phyloP scores from a whole-genome alignment of 2,329 filamentous ascomycete genomes.

The Aspergillus novoparasiticus region DNA sequence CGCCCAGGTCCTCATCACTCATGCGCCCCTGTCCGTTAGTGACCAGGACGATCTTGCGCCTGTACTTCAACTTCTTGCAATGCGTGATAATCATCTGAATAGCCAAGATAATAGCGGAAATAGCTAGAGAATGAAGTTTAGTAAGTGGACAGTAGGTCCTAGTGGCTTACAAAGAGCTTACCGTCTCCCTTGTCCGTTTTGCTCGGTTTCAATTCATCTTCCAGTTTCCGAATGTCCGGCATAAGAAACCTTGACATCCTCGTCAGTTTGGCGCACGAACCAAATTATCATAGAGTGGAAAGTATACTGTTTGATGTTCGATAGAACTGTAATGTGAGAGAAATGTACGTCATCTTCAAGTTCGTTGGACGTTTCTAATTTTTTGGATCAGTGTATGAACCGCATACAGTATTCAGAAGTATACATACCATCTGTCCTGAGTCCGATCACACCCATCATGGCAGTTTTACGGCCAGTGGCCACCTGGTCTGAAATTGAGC shows the following conservation, averaged over 20 bases:
- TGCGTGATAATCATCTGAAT: slow-evolving; percentile 80
- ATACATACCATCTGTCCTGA: slow-evolving; percentile 69
- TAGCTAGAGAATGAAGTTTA: slow-evolving; percentile 43
- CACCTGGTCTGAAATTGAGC: slow-evolving; percentile 42
- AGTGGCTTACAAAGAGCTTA: slow-evolving; percentile 18
- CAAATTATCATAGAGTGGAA: slow-evolving; percentile 33
- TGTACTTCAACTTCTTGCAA: slow-evolving; percentile 81
- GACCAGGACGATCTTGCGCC: slow-evolving; percentile 77
- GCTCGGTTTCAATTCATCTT: slow-evolving; percentile 67
- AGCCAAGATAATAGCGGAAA: slow-evolving; percentile 84
- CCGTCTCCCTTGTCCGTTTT: slow-evolving; percentile 73
- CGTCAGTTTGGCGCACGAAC: not conserved
- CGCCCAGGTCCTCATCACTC: slow-evolving; percentile 69
- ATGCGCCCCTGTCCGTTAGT: slow-evolving; percentile 78
- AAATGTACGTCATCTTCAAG: slow-evolving; percentile 71
- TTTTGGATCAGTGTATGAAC: slow-evolving; percentile 13
- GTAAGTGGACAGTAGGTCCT: not conserved
- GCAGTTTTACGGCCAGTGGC: slow-evolving; percentile 73
- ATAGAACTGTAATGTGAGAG: slow-evolving; percentile 75
- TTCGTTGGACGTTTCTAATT: slow-evolving; percentile 65
- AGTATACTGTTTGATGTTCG: slow-evolving; percentile 64
- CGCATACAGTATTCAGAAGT: not conserved
- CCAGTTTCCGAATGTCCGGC: slow-evolving; percentile 68
- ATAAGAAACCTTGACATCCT: slow-evolving; percentile 58
- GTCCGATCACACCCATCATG: slow-evolving; percentile 75